A percentile compares a stretch with the other conserved stretches of the same genome.
phyloP scores from a whole-genome alignment of 495 filamentous ascomycete species.

The Penicillium tannophilum region DNA sequence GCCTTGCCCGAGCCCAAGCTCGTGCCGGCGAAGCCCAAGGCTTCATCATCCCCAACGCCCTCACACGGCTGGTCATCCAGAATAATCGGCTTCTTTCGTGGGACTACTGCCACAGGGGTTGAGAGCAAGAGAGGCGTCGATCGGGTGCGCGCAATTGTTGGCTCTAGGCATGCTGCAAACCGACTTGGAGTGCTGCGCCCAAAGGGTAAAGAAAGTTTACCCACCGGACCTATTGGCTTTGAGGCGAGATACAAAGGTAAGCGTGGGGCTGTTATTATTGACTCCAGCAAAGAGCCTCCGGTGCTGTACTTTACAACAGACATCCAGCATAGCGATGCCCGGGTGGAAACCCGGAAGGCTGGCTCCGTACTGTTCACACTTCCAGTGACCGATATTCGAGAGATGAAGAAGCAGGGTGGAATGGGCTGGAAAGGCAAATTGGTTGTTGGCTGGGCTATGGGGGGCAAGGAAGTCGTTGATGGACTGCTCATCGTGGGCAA shows the following conservation, averaged over 20 bases:
- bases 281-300: constrained; percentile 45
- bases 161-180: constrained; percentile 65
- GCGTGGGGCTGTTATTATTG: constrained; percentile 72
- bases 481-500: constrained; percentile 69
- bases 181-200: constrained; percentile 66
- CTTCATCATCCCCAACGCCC: neutral
- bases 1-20: constrained; percentile 18
- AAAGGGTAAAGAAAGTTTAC: constrained; percentile 37
- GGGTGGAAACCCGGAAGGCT: constrained; percentile 43
- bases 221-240: constrained; percentile 72
- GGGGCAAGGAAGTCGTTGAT: constrained; percentile 71
- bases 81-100: constrained; percentile 68
- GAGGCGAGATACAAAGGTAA: constrained; percentile 69
- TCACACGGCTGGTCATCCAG: constrained; percentile 50
- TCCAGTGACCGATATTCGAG: constrained; percentile 60
- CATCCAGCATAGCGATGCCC: constrained; percentile 29
- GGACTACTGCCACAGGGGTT: constrained; percentile 65
- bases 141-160: constrained; percentile 62
- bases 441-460: constrained; percentile 79
- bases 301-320: constrained; percentile 48
- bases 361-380: constrained; percentile 47
- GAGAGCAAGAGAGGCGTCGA: constrained; percentile 70
- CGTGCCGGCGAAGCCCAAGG: neutral
- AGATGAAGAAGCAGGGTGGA: constrained; percentile 81
- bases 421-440: constrained; percentile 89